Evolutionary conservation across 495 filamentous ascomycete species (phyloP).

Genomic region (Aspergillus leporis): DNA sequence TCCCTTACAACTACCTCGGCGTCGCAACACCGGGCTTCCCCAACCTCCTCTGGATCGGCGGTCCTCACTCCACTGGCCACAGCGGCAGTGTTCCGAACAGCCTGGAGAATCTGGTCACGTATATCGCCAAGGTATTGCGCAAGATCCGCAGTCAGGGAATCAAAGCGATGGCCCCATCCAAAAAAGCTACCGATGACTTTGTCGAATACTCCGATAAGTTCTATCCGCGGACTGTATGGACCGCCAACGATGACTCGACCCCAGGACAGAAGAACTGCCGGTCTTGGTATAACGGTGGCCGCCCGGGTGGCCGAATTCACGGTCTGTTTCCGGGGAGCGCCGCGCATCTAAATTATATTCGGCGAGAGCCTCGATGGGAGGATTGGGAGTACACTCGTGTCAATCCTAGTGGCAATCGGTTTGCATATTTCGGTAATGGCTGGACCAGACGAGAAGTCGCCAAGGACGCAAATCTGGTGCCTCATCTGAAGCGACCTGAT

Average conservation of each 20-base stretch:
- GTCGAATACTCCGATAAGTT: constrained; percentile 61
- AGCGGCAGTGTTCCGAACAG: constrained; percentile 53
- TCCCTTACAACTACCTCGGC: constrained; percentile 66
- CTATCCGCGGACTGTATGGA: constrained; percentile 61
- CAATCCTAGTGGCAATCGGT: constrained; percentile 50
- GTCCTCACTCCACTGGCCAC: constrained; percentile 50
- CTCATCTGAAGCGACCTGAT: constrained; percentile 48
- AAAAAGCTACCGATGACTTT: constrained; percentile 61
- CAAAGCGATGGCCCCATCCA: constrained; percentile 54
- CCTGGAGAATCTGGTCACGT: constrained; percentile 58
- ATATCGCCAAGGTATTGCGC: constrained; percentile 62
- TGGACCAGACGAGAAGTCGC: constrained; percentile 47
- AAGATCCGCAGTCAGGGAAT: constrained; percentile 65
- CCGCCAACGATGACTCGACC: constrained; percentile 31
- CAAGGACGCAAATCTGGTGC: constrained; percentile 42
- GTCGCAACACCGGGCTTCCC: constrained; percentile 63
- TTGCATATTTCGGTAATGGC: constrained; percentile 60
- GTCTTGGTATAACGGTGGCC: constrained; percentile 69
- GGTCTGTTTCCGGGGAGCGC: constrained; percentile 69
- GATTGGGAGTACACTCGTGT: constrained; percentile 67
- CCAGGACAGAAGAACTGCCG: constrained; percentile 54
- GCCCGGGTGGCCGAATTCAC: constrained; percentile 55
- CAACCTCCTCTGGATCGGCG: constrained; percentile 58
- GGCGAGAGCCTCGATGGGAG: constrained; percentile 67
- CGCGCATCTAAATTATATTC: constrained; percentile 54